These are phyloP conservation scores for Aspergillus spinulosporus DNA, from an alignment of 2,329 filamentous ascomycete species.

Conservation along the genomic window DNA sequence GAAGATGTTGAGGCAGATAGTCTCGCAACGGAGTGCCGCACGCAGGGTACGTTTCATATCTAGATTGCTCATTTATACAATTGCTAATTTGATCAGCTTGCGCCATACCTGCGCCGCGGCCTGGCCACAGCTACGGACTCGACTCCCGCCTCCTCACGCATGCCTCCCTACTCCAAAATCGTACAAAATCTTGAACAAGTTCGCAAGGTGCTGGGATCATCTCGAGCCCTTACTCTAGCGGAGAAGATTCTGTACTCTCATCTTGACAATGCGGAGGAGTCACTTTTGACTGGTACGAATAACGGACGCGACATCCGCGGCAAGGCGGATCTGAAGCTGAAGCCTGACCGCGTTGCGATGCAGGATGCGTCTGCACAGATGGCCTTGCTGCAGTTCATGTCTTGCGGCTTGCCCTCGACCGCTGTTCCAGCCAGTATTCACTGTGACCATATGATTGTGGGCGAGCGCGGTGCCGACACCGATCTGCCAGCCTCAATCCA, in stretches of 20 bases:
- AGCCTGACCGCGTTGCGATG: slow-evolving; percentile 97
- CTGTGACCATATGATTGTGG: slow-evolving; percentile 98
- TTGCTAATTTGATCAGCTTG: slow-evolving; percentile 27
- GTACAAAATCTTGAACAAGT: slow-evolving; percentile 75
- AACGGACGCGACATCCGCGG: slow-evolving; percentile 83
- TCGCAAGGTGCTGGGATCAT: slow-evolving; percentile 66
- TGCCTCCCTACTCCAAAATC: slow-evolving; percentile 80
- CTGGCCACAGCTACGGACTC: slow-evolving; percentile 37
- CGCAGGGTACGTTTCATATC: slow-evolving; percentile 35
- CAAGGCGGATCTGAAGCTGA: slow-evolving; percentile 90
- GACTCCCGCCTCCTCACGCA: slow-evolving; percentile 50
- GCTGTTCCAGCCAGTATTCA: slow-evolving; percentile 97
- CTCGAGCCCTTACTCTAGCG: slow-evolving; percentile 73
- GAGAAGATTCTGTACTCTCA: slow-evolving; percentile 99
- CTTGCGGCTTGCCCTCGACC: slow-evolving; percentile 82
- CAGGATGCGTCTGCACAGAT: slow-evolving; percentile 98
- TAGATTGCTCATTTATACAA: not conserved
- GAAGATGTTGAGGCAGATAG: slow-evolving; percentile 42
- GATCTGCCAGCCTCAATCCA: slow-evolving; percentile 83
- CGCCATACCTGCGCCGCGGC: slow-evolving; percentile 37
- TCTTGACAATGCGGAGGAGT: slow-evolving; percentile 84
- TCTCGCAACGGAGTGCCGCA: slow-evolving; percentile 41
- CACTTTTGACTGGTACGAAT: slow-evolving; percentile 76
- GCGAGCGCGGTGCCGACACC: slow-evolving; percentile 81
- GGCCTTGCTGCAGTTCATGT: slow-evolving; percentile 98